These are phyloP conservation scores for Fusarium bulbicola DNA, from an alignment of 2,329 filamentous ascomycete species.

Conservation along the genomic window DNA sequence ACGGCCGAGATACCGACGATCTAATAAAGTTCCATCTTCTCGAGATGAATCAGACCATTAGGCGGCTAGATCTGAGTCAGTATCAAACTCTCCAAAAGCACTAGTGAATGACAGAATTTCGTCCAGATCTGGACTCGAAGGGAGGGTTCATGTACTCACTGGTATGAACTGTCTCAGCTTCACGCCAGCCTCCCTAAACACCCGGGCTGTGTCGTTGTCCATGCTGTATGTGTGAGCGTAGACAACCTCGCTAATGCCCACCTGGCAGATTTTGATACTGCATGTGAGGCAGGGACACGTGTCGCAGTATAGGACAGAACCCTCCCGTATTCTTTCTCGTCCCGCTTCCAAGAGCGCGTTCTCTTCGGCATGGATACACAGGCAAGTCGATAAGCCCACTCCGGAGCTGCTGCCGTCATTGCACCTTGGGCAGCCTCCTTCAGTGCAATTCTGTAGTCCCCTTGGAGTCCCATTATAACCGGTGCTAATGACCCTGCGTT, in stretches of 20 bases:
- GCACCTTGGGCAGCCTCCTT: slow-evolving; percentile 89
- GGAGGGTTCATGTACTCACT: slow-evolving; percentile 59
- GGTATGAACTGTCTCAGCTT: slow-evolving; percentile 87
- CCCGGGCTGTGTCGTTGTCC: slow-evolving; percentile 82
- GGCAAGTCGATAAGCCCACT: slow-evolving; percentile 81
- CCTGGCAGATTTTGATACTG: slow-evolving; percentile 98
- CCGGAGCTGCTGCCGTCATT: slow-evolving; percentile 79
- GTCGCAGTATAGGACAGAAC: slow-evolving; percentile 88
- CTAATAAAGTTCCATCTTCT: slow-evolving; percentile 57
- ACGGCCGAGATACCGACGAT: slow-evolving; percentile 17
- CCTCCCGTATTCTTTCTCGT: slow-evolving; percentile 84
- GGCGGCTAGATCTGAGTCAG: slow-evolving; percentile 59
- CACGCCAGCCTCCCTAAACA: slow-evolving; percentile 86
- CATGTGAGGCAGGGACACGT: slow-evolving; percentile 98
- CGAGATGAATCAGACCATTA: slow-evolving; percentile 71
- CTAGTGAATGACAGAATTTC: background rate
- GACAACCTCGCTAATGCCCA: slow-evolving; percentile 94
- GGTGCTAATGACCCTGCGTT: slow-evolving; percentile 88
- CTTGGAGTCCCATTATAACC: slow-evolving; percentile 98
- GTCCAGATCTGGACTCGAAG: slow-evolving; percentile 10
- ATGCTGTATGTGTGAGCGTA: slow-evolving; percentile 96
- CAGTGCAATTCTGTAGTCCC: slow-evolving; percentile 87
- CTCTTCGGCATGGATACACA: slow-evolving; percentile 98
- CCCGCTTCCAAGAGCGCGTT: slow-evolving; percentile 96
- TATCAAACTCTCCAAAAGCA: slow-evolving; percentile 3